Evolutionary conservation across 1,284 basidiomycete species (phyloP).

Genomic region (Rhodotorula sp.): DNA sequence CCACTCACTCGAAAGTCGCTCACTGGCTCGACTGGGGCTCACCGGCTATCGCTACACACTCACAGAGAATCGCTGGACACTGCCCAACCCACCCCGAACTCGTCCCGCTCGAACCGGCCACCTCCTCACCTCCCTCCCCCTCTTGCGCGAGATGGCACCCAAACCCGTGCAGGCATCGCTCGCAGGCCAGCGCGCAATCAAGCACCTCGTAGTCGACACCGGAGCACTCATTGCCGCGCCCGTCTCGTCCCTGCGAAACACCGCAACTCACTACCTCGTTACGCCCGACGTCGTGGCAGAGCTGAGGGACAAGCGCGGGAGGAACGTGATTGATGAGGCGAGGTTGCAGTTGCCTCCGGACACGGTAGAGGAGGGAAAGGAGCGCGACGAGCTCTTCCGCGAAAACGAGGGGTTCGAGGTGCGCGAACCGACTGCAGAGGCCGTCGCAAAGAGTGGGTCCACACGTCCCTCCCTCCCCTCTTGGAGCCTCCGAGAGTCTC

Average conservation of each 20-base stretch:
- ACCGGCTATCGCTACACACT: not conserved
- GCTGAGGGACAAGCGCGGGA: constrained; percentile 77
- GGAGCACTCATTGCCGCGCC: constrained; percentile 68
- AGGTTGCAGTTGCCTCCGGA: constrained; percentile 53
- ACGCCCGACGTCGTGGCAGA: constrained; percentile 86
- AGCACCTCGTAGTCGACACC: constrained; percentile 83
- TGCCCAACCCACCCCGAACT: not conserved
- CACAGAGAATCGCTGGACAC: not conserved
- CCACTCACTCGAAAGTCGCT: too few species aligned
- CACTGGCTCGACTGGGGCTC: not conserved
- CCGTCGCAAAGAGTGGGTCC: constrained; percentile 70
- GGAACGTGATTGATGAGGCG: constrained; percentile 78
- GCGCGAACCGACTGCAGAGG: constrained; percentile 67
- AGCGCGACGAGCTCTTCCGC: constrained; percentile 16
- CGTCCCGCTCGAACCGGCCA: not conserved
- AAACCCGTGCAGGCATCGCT: not conserved
- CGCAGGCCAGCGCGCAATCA: constrained; percentile 52
- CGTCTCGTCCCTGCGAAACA: constrained; percentile 75
- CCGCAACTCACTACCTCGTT: constrained; percentile 78
- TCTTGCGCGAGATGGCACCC: not conserved
- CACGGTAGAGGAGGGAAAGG: not conserved
- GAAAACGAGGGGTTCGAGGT: constrained; percentile 53
- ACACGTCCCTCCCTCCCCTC: not conserved
- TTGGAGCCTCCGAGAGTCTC: not conserved
- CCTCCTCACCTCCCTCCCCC: not conserved